Evolutionary conservation across 768 basidiomycete genomes (phyloP), one percentile per base, ranked within the genome.

Genomic region (Hysterangium stoloniferum): DNA sequence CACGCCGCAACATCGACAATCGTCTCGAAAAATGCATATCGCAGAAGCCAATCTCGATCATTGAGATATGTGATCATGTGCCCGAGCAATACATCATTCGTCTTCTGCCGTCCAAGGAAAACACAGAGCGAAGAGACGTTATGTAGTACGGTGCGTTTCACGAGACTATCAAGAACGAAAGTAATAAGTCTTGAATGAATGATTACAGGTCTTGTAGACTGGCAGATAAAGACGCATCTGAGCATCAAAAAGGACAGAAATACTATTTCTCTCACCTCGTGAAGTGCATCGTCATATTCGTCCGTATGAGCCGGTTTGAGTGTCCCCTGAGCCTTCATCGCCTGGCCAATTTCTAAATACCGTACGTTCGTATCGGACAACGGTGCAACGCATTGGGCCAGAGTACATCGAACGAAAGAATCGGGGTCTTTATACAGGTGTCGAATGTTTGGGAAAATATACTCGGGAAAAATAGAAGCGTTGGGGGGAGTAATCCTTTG

Each of bases 1-100:
- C 90, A 95, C 0, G 87, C 88, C 4, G 94, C 94, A 1, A 99
- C 92, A 54, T 91, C 93, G 17, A 97, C 90, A 25, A 96, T 91
- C 53, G 87, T 87, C 62, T 95, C 93, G 60, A 97, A 96, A 66
- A 98, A 99, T 0, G 89, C 88, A 59, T 82, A 80, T 2, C 96
- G 78, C 45, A 98, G 67, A 13, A 86, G 67, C 95, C 96, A 98
- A 63, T 97, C 94, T 15, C 89, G 74, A 59, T 95, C 90, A 43
- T 78, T 78, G 0, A 74, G 74, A 5, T 76, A 76, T 3, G 78
- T 77, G 47, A 90, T 87, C 6, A 82, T 82, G 1, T 95, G 75
- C 49, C 92, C 94, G 36, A 99, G 69, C 6, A 99, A 68, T 6
- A 97, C 88, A 58, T 99, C 96, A 66, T 95, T 95, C 1, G 96